Percentiles rank a stretch among this genome's conserved stretches.
phyloP scores from a whole-genome alignment of 148 eudicot genomes.

The Persicaria maculosa region DNA sequence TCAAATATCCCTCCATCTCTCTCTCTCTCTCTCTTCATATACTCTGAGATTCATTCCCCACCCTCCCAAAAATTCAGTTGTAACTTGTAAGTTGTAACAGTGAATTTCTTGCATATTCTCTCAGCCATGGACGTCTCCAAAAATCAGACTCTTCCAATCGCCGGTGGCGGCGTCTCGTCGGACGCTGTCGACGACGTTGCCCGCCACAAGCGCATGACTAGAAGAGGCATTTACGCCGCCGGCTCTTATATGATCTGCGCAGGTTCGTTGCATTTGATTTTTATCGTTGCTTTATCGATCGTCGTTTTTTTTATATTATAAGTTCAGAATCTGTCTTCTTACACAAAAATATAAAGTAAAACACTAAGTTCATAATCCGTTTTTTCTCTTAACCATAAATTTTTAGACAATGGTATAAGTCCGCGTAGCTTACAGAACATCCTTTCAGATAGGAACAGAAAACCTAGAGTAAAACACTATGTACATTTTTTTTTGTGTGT shows the following conservation, averaged over 20 bases:
- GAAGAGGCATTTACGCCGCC: slow-evolving; percentile 39
- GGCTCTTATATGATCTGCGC: slow-evolving; percentile 54
- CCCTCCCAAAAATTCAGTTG: too few species aligned
- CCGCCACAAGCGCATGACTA: slow-evolving; percentile 27
- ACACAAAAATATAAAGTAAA: too few species aligned
- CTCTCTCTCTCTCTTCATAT: neutral
- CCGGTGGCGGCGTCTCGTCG: slow-evolving; percentile 1
- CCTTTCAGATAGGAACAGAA: too few species aligned
- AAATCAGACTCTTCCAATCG: slow-evolving; percentile 19
- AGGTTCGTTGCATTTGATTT: slow-evolving; percentile 25
- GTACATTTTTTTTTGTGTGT: too few species aligned
- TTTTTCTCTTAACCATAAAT: too few species aligned
- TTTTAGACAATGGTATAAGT: too few species aligned
- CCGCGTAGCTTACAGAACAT: too few species aligned
- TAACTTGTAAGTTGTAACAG: slow-evolving; percentile 5
- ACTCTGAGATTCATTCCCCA: neutral
- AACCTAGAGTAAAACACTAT: too few species aligned
- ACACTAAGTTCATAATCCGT: too few species aligned
- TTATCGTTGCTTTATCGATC: too few species aligned
- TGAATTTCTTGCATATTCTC: neutral
- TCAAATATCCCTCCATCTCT: neutral
- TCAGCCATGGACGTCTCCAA: slow-evolving; percentile 23
- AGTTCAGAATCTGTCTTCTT: too few species aligned
- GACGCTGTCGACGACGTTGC: slow-evolving; percentile 13
- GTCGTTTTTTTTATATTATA: too few species aligned